These are phyloP conservation scores for Geosmithia morbida DNA, from an alignment of 2,329 filamentous ascomycete species.

Conservation along the genomic window DNA sequence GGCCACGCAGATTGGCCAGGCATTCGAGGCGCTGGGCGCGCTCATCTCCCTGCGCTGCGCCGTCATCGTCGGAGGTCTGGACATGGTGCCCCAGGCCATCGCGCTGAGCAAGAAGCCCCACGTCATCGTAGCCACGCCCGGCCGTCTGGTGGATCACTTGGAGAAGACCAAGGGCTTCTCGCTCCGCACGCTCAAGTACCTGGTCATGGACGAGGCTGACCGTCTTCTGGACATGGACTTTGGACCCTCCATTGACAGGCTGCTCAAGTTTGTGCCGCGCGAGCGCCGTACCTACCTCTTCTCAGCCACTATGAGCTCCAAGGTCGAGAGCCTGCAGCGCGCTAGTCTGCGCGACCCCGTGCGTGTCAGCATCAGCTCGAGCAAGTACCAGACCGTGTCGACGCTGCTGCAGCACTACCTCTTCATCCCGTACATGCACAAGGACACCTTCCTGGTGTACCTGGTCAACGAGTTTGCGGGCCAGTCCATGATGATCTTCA, in stretches of 20 bases:
- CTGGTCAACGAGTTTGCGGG: conserved; percentile 77
- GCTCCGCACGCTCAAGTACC: conserved; percentile 64
- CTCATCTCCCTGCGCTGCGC: conserved; percentile 78
- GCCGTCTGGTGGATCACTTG: conserved; percentile 77
- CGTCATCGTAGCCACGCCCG: conserved; percentile 83
- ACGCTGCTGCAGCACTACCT: conserved; percentile 77
- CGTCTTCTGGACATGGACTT: conserved; percentile 88
- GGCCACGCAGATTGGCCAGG: conserved; percentile 77
- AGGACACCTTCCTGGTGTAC: conserved; percentile 81
- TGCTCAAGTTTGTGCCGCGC: conserved; percentile 73
- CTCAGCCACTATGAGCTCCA: conserved; percentile 85
- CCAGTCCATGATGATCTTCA: conserved; percentile 82
- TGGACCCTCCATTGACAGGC: conserved; percentile 81
- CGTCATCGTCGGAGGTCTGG: conserved; percentile 83
- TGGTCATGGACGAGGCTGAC: conserved; percentile 94
- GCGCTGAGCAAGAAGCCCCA: conserved; percentile 93
- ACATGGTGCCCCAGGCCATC: conserved; percentile 87
- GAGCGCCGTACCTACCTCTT: conserved; percentile 77
- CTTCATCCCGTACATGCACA: conserved; percentile 74
- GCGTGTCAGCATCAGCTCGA: conserved; percentile 65
- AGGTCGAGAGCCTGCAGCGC: conserved; percentile 83
- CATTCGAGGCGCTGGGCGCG: conserved; percentile 76
- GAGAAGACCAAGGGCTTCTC: conserved; percentile 97
- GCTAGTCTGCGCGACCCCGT: conserved; percentile 77
- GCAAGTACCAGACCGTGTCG: conserved; percentile 82